Conservation (phyloP, 495 filamentous ascomycete species). For the Xylaria grammica region DNA sequence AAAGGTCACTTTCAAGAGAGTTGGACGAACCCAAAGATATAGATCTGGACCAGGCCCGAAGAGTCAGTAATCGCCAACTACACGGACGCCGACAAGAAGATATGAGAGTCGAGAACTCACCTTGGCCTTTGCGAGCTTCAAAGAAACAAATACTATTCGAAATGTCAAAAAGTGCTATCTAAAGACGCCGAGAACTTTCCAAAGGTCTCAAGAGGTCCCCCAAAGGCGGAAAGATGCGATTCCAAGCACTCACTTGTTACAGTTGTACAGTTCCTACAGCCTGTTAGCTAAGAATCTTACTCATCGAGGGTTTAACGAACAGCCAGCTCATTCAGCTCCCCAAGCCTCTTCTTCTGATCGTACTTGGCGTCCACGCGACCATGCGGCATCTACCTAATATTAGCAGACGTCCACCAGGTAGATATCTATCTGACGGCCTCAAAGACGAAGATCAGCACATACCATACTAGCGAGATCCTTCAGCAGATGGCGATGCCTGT, state of each 20-base stretch:
- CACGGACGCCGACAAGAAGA: neutral
- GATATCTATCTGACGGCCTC: neutral
- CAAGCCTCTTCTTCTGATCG: conserved; percentile 92
- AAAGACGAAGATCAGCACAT: neutral
- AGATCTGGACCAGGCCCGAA: conserved; percentile 13
- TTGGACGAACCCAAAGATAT: conserved; percentile 23
- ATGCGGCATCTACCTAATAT: conserved; percentile 68
- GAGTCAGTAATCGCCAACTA: conserved; percentile 1
- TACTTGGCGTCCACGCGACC: conserved; percentile 93
- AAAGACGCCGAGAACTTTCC: neutral
- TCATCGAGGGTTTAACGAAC: neutral
- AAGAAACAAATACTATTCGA: conserved; percentile 77
- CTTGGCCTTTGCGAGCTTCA: conserved; percentile 92
- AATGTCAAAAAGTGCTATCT: conserved; percentile 5
- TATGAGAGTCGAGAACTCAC: conserved; percentile 64
- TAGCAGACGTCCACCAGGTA: neutral
- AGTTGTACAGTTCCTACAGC: conserved; percentile 83
- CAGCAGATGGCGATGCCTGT: conserved; percentile 88
- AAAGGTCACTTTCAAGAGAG: neutral
- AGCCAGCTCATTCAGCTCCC: conserved; percentile 92
- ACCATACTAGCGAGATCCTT: conserved; percentile 81
- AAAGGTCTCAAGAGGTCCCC: neutral
- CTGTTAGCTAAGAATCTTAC: neutral
- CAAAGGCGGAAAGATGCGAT: neutral
- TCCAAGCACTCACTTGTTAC: conserved; percentile 69